Base-by-base conservation (phyloP, 176 grass and related monocot genomes). In the Phoenix roebelenii region DNA sequence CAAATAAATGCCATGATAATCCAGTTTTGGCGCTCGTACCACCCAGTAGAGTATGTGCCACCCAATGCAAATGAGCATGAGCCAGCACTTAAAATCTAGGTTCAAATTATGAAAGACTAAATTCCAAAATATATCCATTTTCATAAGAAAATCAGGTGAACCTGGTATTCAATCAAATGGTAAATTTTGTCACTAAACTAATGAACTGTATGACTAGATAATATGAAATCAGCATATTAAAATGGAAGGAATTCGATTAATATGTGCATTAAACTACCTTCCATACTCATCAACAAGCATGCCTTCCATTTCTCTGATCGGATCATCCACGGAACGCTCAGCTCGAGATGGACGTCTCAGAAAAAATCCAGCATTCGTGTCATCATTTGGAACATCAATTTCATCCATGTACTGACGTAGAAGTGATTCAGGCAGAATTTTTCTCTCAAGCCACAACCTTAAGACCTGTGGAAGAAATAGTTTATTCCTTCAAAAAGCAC, bases 271-370 rank as follows among this genome's bases (percentile, higher is more conserved):
- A 58, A 20, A 72, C 59, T 85, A 98, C 93, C 93, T 98, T 85
- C 93, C 93, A 79, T 98, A 98, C 64, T 98, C 93, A 67, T 98
- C 93, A 67, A 97, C 87, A 66, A 85, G 81, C 82, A 98, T 91
- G 73, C 78, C 93, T 57, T 91, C 87, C 93, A 98, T 88, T 66
- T 98, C 93, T 73, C 93, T 83, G 57, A 98, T 89, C 67, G 93
- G 93, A 76, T 98, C 93, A 65, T 98, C 93, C 55, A 98, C 88
- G 65, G 81, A 91, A 52, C 93, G 84, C 66, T 98, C 93, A 53
- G 93, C 84, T 22, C 81, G 87, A 51, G 93, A 83, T 58, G 72
- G 93, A 18, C 78, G 73, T 73, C 77, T 85, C 51, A 76, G 57
- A 55, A 76, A 56, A 60, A 68, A 78, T 62, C 69, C 85, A 64